Percentiles rank a stretch among this genome's conserved stretches.
Evolutionary conservation across 345 rosid genomes (phyloP).

Genomic region (Heritiera fomes): DNA sequence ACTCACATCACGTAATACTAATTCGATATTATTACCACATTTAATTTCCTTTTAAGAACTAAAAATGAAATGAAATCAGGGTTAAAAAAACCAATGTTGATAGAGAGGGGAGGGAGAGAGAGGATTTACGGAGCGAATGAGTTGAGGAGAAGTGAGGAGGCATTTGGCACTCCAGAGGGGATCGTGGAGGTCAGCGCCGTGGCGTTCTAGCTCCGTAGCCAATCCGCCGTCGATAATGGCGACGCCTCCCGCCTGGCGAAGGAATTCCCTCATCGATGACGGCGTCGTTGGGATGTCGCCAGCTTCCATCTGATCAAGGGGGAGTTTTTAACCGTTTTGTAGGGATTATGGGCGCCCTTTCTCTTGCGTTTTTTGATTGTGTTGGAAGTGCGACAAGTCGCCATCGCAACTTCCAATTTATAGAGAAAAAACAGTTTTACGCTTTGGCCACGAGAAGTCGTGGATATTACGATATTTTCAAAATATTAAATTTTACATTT

Average conservation of each 20-base stretch:
- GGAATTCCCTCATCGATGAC: conserved; percentile 50
- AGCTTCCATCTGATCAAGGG: conserved; percentile 18
- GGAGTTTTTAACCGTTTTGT: not conserved
- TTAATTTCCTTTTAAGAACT: not conserved
- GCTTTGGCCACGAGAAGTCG: not conserved
- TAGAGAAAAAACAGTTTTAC: not conserved
- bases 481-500: no score
- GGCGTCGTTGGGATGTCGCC: conserved; percentile 29
- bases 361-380: not conserved
- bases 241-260: conserved; percentile 52
- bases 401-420: not conserved
- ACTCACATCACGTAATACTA: not conserved
- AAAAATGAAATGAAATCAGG: not conserved
- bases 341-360: not conserved
- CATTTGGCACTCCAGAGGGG: conserved; percentile 90
- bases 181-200: conserved; percentile 79
- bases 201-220: conserved; percentile 82
- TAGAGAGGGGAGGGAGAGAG: not conserved
- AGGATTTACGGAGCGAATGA: conserved; percentile 45
- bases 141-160: conserved; percentile 68
- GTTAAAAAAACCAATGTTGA: not conserved
- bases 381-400: no score
- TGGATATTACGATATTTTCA: not conserved
- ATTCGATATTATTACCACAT: not conserved
- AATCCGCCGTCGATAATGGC: conserved; percentile 75